These are phyloP conservation scores for Huntiella moniliformis DNA, from an alignment of 2,329 filamentous ascomycete genomes.

Conservation along the genomic window DNA sequence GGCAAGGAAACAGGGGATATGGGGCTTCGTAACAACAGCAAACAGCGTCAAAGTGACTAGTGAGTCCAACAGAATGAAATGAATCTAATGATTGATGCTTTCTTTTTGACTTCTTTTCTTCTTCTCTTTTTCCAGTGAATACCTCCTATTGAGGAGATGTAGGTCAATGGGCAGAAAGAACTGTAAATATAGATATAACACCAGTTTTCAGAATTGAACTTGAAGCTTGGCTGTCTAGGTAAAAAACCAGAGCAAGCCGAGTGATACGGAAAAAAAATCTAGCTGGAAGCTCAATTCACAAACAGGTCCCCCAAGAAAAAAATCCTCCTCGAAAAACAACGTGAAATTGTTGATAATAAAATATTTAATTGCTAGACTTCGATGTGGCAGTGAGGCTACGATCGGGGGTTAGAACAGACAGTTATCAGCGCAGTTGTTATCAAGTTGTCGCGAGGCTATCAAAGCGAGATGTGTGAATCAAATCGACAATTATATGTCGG, in stretches of 20 bases:
- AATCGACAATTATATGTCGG: too few species aligned
- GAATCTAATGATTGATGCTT: constrained; percentile 5
- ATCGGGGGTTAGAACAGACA: too few species aligned
- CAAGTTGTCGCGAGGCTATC: too few species aligned
- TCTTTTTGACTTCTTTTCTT: constrained; percentile 8
- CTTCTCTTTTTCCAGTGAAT: neutral
- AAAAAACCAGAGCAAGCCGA: neutral
- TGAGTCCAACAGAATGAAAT: constrained; percentile 7
- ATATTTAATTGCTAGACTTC: too few species aligned
- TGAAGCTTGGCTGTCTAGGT: neutral
- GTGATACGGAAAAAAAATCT: neutral
- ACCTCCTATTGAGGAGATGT: too few species aligned
- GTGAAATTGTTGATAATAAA: neutral
- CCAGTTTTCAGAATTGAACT: constrained; percentile 7
- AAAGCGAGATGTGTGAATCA: too few species aligned
- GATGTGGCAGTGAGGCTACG: too few species aligned
- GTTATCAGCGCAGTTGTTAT: too few species aligned
- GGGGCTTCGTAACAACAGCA: constrained; percentile 4
- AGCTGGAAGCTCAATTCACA: constrained; percentile 9
- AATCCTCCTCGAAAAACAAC: constrained; percentile 8
- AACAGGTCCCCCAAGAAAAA: constrained; percentile 7
- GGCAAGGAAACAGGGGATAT: neutral
- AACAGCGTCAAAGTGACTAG: constrained; percentile 6
- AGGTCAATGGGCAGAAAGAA: neutral
- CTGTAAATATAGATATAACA: constrained; percentile 2